A percentile compares a stretch with the other conserved stretches of the same genome.
Evolutionary conservation across 139 green algal genomes (phyloP).

Genomic region (Chlorella sp.): DNA sequence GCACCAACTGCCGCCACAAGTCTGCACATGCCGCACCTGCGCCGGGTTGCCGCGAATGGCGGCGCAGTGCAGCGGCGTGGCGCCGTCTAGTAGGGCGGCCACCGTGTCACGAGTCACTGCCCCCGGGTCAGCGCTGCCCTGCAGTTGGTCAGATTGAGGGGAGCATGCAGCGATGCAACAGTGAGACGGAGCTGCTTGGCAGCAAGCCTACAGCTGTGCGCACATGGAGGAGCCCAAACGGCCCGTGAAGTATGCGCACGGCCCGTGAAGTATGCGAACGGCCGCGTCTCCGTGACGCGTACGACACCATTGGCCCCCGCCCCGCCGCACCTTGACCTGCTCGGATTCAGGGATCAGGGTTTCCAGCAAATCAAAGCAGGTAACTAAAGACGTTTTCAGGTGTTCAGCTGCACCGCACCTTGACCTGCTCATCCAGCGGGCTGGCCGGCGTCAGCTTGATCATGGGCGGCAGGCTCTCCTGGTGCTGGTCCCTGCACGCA

Average conservation of each 20-base stretch:
- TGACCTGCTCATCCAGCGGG: not conserved
- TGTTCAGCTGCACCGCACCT: not conserved
- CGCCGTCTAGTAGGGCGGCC: slow-evolving; percentile 70
- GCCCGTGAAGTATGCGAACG: too few relatives aligned
- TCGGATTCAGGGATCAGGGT: too few relatives aligned
- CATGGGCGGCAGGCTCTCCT: slow-evolving; percentile 60
- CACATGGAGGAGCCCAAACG: too few relatives aligned
- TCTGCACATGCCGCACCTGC: not conserved
- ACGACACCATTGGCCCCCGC: too few relatives aligned
- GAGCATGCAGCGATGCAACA: not conserved
- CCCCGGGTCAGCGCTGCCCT: not conserved
- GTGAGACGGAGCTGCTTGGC: not conserved
- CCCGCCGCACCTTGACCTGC: too few relatives aligned
- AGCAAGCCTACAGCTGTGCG: not conserved
- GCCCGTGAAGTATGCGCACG: too few relatives aligned
- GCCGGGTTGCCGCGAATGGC: slow-evolving; percentile 74
- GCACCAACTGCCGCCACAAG: too few relatives aligned
- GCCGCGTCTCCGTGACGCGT: too few relatives aligned
- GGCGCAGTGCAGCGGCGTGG: slow-evolving; percentile 80
- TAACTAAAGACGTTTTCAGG: too few relatives aligned
- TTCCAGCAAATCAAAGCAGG: too few relatives aligned
- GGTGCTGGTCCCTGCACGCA: slow-evolving; percentile 39
- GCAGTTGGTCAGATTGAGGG: not conserved
- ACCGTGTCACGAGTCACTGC: slow-evolving; percentile 38
- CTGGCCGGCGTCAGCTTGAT: slow-evolving; percentile 29